A percentile compares a stretch with the other conserved stretches of the same genome.
These are phyloP conservation scores for Sophora flavescens DNA, from an alignment of 306 rosid genomes.

Conservation along the genomic window DNA sequence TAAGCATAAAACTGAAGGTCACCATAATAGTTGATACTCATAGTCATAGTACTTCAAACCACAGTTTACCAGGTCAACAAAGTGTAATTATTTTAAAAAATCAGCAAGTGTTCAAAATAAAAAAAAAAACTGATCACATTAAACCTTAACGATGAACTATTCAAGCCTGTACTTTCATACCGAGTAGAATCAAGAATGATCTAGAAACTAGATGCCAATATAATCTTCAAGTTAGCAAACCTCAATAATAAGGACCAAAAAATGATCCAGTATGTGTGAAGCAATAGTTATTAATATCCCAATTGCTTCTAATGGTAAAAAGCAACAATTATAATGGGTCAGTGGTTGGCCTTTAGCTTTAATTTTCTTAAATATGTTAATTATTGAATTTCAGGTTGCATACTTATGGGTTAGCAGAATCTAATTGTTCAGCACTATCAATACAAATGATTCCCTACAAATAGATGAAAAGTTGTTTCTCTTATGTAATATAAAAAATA, in stretches of 20 bases:
- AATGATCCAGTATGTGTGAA: neutral
- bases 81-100: neutral
- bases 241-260: slow-evolving; percentile 21
- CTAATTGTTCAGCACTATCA: no score
- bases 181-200: neutral
- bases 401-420: no score
- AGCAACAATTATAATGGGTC: neutral
- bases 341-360: neutral
- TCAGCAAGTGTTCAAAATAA: neutral
- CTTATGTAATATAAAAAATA: no score
- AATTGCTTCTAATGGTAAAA: neutral
- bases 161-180: neutral
- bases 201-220: slow-evolving; percentile 1
- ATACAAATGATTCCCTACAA: no score
- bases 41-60: neutral
- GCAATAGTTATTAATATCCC: slow-evolving; percentile 2
- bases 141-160: neutral
- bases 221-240: neutral
- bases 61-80: neutral
- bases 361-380: neutral
- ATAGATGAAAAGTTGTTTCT: no score
- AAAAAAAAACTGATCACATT: neutral
- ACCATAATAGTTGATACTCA: neutral
- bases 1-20: slow-evolving; percentile 5
- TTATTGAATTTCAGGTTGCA: neutral